Evolutionary conservation across 1,284 basidiomycete genomes (phyloP), one percentile per base, ranked within the genome.

Genomic region (Amylostereum areolatum): DNA sequence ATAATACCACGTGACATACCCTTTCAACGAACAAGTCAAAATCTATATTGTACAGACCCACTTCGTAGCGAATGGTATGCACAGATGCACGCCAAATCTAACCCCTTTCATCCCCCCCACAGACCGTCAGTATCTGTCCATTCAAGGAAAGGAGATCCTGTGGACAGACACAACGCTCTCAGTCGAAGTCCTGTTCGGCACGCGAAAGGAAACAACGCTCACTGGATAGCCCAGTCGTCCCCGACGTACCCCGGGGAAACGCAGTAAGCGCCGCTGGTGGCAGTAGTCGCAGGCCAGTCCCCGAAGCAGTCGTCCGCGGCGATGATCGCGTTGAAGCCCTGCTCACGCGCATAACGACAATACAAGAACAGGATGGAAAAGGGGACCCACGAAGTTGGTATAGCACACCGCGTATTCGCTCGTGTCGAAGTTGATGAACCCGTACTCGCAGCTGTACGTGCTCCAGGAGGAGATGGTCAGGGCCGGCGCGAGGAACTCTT

Each of bases 311-410:
- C 36, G 27, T 42, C 39, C 9, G 46, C 36, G 9, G 37, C 29
- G 29, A 41, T 32, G 28, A 42, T 42, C 5, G 34, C 30, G 39
- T 47, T 41, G 39, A 31, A 41, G 10, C 46, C 46, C 46, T 47
- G 27, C 7, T 4, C 10, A 10, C 32, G n/a, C 25, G 28, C n/a
- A 25, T 33, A 24, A 34, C 10, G 5, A 10, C 12, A 3, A 30
- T 18, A 18, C 18, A 31, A 44, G 30, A 32, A 44, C 10, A 30
- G 3, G 18, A 6, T 29, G 6, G 6, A 43, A 29, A 6, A 6
- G 27, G 6, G 9, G 10, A 27, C 46, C 11, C 25, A 47, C 46
- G 39, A 47, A 33, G 6, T 40, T 18, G 5, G 25, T 7, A 24
- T 47, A 47, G 37, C 46, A 47, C 30, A 47, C 46, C 9, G 24